Evolutionary conservation across 805 yeast species (phyloP), one percentile per base, ranked within the genome.

Genomic region (Ogataea haglerorum): DNA sequence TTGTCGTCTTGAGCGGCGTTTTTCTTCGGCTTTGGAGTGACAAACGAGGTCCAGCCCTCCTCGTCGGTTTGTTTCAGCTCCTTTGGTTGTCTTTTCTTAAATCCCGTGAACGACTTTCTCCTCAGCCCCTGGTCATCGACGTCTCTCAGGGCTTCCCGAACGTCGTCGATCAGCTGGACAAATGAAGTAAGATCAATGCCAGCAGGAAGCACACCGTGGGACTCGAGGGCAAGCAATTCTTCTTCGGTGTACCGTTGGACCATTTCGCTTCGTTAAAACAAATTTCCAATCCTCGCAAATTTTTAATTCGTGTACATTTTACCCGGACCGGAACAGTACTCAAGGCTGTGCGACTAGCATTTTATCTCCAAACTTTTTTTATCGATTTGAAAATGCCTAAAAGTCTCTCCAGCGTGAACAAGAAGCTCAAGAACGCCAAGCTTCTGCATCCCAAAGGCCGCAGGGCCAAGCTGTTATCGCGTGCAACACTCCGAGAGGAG

Each of bases 391-490:
- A 88, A 12, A 64, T 81, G 46, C 82, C 78, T 13, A 85, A 84
- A 54, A 78, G 78, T 46, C 68, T 86, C 38, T 61, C 69, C 16
- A 85, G 85, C 53, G 83, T 86, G 25, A 70, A 75, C 49, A 82
- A 82, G 63, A 70, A 73, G 49, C 64, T 80, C 40, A 67, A 75
- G 42, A 73, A 73, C 52, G 67, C 76, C 45, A 76, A 74, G 29
- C 68, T 75, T 27, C 67, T 85, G 51, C 98, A 91, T 59, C 93
- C 95, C 16, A 83, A 82, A 56, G 96, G 97, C 8, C 75, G 96
- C 39, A 91, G 89, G 62, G 84, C 88, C 61, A 83, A 83, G 62
- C 87, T 84, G 58, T 67, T 91, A 37, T 82, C 82, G 41, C 71
- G 93, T 48, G 97, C 97, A n/a, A 78, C 95, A 2, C 65, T 88